Base-by-base conservation (phyloP, 2,329 filamentous ascomycete species). In the Colletotrichum graminicola region DNA sequence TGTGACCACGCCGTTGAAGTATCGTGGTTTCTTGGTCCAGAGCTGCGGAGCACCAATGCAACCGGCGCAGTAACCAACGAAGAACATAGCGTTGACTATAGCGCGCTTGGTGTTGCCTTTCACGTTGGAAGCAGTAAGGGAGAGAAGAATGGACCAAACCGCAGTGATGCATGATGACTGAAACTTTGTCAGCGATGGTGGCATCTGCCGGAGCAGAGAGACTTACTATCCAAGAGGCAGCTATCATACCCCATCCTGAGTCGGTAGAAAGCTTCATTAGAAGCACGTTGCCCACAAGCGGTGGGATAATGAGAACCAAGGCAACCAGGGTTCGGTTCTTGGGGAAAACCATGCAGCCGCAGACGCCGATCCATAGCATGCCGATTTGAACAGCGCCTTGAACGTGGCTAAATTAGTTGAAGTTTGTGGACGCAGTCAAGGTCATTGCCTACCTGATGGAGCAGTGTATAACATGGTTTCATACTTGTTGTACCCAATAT, bases 41-140 rank as follows among this genome's bases (percentile, higher is more conserved):
- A 86, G 78, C 75, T 88, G 84, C n/a, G 85, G 85, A 0, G 78
- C 77, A 0, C 78, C 83, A 56, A 82, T 84, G 72, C 86, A 87
- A 0, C 83, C 84, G 23, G 78, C 83, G 54, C 82, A 84, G 74
- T 87, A 87, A 0, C 83, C 84, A 34, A 87, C 83, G 76, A 87
- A 87, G 76, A 86, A 87, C 75, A 86, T 79, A 6, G 82, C 80
- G 62, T 82, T 85, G 36, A 85, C 82, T 3, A 84, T 78, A 11
- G 84, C 78, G 4, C 83, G 82, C 74, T 87, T 87, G 1, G 85
- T 87, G 75, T 87, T 87, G 0, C 86, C 85, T 62, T 85, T 84
- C 34, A 86, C 80, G 66, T 87, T 87, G 3, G 84, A 86, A 0
- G 84, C 84, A 1, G 78, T 80, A 1, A 86, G 79, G 1, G 79